A percentile compares a stretch with the other conserved stretches of the same genome.
Conservation (phyloP, 768 basidiomycete genomes). For the Boletus vermiculosoides region DNA sequence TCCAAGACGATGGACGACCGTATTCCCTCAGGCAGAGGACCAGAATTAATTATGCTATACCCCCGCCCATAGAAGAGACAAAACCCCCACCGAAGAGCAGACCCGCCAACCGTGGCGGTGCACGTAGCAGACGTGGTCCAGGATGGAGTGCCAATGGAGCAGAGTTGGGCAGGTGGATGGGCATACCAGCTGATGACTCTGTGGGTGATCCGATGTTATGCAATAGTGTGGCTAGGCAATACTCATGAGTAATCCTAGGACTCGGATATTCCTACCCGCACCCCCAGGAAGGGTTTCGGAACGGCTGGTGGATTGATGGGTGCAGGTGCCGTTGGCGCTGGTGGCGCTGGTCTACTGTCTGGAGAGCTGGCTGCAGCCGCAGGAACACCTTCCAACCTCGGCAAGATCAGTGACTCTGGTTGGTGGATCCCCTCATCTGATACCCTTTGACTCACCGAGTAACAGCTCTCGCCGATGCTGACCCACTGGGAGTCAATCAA, state of each 20-base stretch:
- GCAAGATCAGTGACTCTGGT: slow-evolving; percentile 81
- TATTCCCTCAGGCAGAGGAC: slow-evolving; percentile 65
- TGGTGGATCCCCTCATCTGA: slow-evolving; percentile 25
- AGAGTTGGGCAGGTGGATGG: slow-evolving; percentile 77
- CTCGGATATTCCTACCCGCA: slow-evolving; percentile 66
- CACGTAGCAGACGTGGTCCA: slow-evolving; percentile 45
- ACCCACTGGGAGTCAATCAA: slow-evolving; percentile 90
- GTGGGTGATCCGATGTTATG: slow-evolving; percentile 35
- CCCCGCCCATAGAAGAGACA: slow-evolving; percentile 77
- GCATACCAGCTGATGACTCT: slow-evolving; percentile 68
- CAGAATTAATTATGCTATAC: slow-evolving; percentile 76
- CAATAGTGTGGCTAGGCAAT: not conserved
- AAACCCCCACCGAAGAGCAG: slow-evolving; percentile 37
- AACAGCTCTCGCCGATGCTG: slow-evolving; percentile 86
- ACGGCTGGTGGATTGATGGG: slow-evolving; percentile 52
- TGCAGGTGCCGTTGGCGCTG: slow-evolving; percentile 44
- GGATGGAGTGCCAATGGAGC: slow-evolving; percentile 82
- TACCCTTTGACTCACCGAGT: slow-evolving; percentile 9
- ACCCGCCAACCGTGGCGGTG: slow-evolving; percentile 39
- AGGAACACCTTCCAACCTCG: slow-evolving; percentile 82
- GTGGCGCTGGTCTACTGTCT: slow-evolving; percentile 56
- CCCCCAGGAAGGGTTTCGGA: slow-evolving; percentile 67
- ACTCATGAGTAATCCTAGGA: slow-evolving; percentile 44
- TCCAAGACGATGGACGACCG: slow-evolving; percentile 37
- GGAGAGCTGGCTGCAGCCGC: slow-evolving; percentile 59